Percentiles rank a stretch among this genome's conserved stretches.
Evolutionary conservation across 306 rosid species (phyloP).

Genomic region (apple (Malus domestica)): DNA sequence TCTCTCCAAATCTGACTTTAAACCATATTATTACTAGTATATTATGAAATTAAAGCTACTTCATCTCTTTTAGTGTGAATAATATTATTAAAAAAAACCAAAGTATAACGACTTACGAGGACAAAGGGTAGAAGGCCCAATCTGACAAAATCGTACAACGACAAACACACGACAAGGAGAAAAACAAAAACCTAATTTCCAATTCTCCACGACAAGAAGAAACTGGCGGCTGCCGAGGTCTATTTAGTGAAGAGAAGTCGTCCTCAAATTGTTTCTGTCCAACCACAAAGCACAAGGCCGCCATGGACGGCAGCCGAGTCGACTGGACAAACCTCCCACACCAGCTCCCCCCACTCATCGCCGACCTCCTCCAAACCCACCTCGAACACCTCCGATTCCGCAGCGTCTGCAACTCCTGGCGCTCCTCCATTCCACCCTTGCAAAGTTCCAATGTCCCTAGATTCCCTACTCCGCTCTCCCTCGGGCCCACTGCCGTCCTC

Average conservation of each 20-base stretch:
- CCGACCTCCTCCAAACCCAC: background rate
- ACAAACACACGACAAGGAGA: too few relatives aligned
- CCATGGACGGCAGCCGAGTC: background rate
- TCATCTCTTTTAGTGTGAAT: too few relatives aligned
- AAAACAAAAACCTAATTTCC: too few relatives aligned
- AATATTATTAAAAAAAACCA: too few relatives aligned
- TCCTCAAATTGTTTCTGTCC: too few relatives aligned
- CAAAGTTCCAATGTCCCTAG: background rate
- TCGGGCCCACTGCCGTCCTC: slow-evolving; percentile 5
- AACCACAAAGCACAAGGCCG: background rate
- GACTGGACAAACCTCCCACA: background rate
- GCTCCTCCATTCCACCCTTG: slow-evolving; percentile 19
- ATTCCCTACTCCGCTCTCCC: slow-evolving; percentile 1
- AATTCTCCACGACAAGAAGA: too few relatives aligned
- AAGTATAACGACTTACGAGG: too few relatives aligned
- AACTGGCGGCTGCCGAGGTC: too few relatives aligned
- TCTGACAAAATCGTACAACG: too few relatives aligned
- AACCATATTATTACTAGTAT: fast-evolving
- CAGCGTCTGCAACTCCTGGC: background rate
- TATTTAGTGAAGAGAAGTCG: too few relatives aligned
- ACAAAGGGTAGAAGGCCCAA: too few relatives aligned
- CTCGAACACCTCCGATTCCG: background rate
- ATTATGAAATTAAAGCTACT: too few relatives aligned
- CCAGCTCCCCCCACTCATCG: background rate
- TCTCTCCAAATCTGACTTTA: fast-evolving